Conservation (phyloP, 2,329 filamentous ascomycete genomes). For the Graphiopsis chlorocephala region DNA sequence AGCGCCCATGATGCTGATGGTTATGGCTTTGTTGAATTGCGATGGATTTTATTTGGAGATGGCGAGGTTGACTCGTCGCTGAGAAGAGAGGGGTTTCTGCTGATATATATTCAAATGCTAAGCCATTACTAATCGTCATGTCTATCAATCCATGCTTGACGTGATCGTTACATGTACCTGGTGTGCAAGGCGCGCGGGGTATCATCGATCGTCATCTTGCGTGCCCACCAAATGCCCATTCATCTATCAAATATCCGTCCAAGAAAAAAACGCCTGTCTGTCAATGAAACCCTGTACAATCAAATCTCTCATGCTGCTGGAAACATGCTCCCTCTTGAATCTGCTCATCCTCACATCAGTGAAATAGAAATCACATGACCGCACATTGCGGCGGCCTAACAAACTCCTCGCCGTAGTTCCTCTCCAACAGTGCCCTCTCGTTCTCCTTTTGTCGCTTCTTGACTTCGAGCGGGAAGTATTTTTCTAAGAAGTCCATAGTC, state of each 20-base stretch:
- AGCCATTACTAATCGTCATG: conserved; percentile 12
- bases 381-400: conserved; percentile 29
- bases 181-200: not conserved
- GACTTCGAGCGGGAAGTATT: conserved; percentile 75
- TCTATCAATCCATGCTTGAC: not conserved
- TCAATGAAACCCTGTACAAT: not conserved
- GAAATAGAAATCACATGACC: conserved; percentile 26
- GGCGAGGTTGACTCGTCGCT: too few species aligned
- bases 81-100: not conserved
- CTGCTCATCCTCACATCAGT: not conserved
- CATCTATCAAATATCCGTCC: not conserved
- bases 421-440: conserved; percentile 64
- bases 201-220: not conserved
- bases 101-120: not conserved
- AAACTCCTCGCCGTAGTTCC: conserved; percentile 36
- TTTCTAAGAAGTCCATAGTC: conserved; percentile 66
- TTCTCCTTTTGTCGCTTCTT: conserved; percentile 61
- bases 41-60: not conserved
- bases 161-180: not conserved
- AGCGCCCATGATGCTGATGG: conserved; percentile 18
- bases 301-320: not conserved
- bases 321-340: not conserved
- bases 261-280: not conserved
- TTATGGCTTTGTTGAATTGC: not conserved
- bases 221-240: not conserved